Base-by-base conservation (phyloP, 306 rosid species). In the Rosa persica region DNA sequence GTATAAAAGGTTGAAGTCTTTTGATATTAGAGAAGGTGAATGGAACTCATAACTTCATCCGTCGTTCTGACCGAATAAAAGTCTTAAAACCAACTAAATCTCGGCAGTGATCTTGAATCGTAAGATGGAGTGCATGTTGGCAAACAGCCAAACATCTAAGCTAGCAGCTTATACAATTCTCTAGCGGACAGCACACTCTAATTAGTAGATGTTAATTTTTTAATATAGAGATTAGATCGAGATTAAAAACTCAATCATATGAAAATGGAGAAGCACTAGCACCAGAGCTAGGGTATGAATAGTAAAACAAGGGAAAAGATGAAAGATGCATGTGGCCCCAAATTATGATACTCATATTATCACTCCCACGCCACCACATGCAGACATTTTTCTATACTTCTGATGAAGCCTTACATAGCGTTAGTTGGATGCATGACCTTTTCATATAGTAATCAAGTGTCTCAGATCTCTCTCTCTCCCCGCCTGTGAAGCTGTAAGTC, bases 361-460 rank as follows among this genome's bases (percentile, higher is more conserved):
- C 89, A 87, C 90, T 84, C 96, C 83, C 89, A 88, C 87, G 81
- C 90, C 83, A 81, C 90, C 96, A 87, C 89, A 89, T 89, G 92
- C 85, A 88, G 81, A 84, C 88, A 81, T 55, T 75, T 82, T 87
- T 87, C 88, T 64, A 86, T 77, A 67, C 44, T 71, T 80, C 83
- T 70, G 27, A 57, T 25, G 11, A 73, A 60, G 62, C 52, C 81
- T 82, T 78, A 66, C 74, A 8, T 54, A 79, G 65, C 78, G 61
- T 75, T 75, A 76, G 85, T 79, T 78, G 64, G 76, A 60, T 74
- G 74, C 46, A 5, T 19, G 13, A 77, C 54, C 80, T 82, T 79
- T 89, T 81, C 82, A 64, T 47, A 47, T 3, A 47, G 52, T 47
- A 12, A 47, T 9, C 1, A 43, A 43, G 11, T 43, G 74, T 62